phyloP scores from a whole-genome alignment of 2,329 filamentous ascomycete genomes.

The Fusarium metavorans region DNA sequence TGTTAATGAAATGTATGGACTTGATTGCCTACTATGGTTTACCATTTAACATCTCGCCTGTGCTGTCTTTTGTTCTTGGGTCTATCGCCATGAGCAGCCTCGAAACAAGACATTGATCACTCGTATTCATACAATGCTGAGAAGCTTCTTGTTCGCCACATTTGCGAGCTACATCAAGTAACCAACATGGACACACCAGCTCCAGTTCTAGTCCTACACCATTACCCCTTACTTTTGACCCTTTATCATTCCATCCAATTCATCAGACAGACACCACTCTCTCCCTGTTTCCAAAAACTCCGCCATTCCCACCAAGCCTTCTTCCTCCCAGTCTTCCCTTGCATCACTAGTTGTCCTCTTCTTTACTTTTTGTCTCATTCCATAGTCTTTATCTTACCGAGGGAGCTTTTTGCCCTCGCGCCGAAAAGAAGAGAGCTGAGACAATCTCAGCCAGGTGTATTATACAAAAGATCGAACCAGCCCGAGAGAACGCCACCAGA shows the following conservation, averaged over 20 bases:
- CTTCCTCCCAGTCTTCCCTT: constrained; percentile 10
- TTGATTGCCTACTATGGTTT: neutral
- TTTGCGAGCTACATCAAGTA: neutral
- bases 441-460: constrained; percentile 28
- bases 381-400: neutral
- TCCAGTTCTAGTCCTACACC: neutral
- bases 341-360: constrained; percentile 1
- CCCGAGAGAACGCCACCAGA: neutral
- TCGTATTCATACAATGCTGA: neutral
- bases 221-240: neutral
- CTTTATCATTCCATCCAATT: constrained; percentile 17
- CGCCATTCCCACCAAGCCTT: neutral
- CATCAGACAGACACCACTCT: neutral
- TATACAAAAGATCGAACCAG: constrained; percentile 26
- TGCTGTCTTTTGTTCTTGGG: neutral
- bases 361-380: constrained; percentile 7
- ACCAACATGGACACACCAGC: constrained; percentile 3
- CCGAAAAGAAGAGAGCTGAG: constrained; percentile 13
- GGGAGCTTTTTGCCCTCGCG: constrained; percentile 11
- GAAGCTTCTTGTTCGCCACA: neutral
- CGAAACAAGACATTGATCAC: neutral
- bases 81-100: neutral
- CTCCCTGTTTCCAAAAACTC: constrained; percentile 10
- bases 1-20: constrained; percentile 13
- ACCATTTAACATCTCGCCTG: neutral